Base-by-base conservation (phyloP, 2,329 filamentous ascomycete species). In the Verticillium tricorpus region DNA sequence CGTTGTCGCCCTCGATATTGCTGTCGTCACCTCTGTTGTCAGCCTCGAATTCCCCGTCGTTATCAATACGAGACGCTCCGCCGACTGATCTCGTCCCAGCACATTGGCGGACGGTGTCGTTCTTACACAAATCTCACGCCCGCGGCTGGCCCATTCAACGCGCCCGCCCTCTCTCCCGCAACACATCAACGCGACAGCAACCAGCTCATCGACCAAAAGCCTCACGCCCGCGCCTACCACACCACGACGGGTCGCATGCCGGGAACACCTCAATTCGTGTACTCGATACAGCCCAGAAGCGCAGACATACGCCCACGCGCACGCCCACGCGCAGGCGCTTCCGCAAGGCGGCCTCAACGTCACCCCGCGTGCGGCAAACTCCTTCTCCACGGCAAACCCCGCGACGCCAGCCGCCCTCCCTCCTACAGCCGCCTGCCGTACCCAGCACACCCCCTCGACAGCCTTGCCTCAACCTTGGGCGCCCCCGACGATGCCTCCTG, bases 401-500 rank as follows among this genome's bases (percentile, higher is more conserved):
- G 45, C 45, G 45, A 25, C 45, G 45, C 45, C 45, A 52, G 45
- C 7, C 11, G 45, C 45, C 9, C 19, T 52, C 45, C 45, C n/a
- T 22, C 45, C 45, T 19, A 52, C 14, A 25, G 45, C 19, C 19
- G 17, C 22, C 45, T 52, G n/a, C 8, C n/a, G n/a, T 22, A 52
- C 45, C 45, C 17, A 52, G 17, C 19, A 22, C n/a, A 22, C 19
- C 19, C n/a, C 45, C 19, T 25, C 45, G n/a, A 52, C 45, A 7
- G 45, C 45, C 45, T 19, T 19, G 11, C 22, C 45, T 7, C n/a
- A 9, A 25, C 9, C 45, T 11, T 22, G 45, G 45, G 45, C n/a
- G n/a, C 45, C 45, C 45, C 45, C 19, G 58, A 65, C 56, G 60
- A 64, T 66, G 64, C 71, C 73, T 70, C 7, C 54, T 31, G 75